Base-by-base conservation (phyloP, 352 stramenopile species). In the Globisporangium iwayamae region DNA sequence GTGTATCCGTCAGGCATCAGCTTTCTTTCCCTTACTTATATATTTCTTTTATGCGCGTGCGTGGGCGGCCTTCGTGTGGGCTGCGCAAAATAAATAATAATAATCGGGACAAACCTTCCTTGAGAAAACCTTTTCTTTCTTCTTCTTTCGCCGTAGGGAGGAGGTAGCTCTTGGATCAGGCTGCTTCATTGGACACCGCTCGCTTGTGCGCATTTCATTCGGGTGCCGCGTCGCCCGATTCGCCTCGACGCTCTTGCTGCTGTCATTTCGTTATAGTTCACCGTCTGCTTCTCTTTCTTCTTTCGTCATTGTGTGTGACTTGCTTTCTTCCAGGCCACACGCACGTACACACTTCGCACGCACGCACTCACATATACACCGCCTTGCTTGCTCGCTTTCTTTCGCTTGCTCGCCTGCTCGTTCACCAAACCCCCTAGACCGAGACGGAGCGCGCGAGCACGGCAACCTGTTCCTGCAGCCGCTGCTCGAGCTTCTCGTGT, bases 401-500 rank as follows among this genome's bases (percentile, higher is more conserved):
- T 41, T 41, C 36, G 36, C 36, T 41, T 10, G 18, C 16, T 7
- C 32, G 6, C 5, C 22, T 25, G 22, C 22, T 25, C 22, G 22
- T 25, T 25, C 22, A 25, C 22, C 22, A 25, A 25, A 8, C 2
- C 11, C 6, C 36, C 11, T 74, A 89, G 9, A 83, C 74, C 46
- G 75, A 83, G 56, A 86, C 79, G 14, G 71, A 88, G 55, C 76
- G 79, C 50, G 83, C 78, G 7, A 92, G 71, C 9, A 85, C 75
- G 22, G 79, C 73, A 36, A 92, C 71, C 47, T 89, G 78, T 66
- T 91, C 80, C 66, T 91, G 81, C 73, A 93, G 62, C 54, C 74
- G 78, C 60, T 70, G 73, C 58, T 91, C 84, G 56, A 90, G 73
- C 66, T 75, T 77, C 59, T 71, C 72, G 67, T 91, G 81, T 2